These are phyloP conservation scores for Zelopaecilomyces penicillatus DNA, from an alignment of 2,329 filamentous ascomycete species.

Conservation along the genomic window DNA sequence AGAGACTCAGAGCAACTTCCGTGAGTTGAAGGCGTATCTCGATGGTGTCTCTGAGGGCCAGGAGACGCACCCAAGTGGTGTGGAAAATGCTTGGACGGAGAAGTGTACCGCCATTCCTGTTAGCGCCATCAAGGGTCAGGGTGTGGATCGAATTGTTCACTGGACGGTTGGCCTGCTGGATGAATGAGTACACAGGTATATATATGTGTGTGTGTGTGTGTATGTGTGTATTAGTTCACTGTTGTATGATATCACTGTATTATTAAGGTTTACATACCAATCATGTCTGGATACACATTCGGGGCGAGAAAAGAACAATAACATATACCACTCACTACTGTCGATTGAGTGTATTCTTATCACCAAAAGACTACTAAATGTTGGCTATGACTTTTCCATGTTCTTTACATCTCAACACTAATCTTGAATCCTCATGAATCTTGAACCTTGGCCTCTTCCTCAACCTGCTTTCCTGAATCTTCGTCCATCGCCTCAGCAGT, in stretches of 20 bases:
- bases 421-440: no score
- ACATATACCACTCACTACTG: neutral
- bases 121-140: slow-evolving; percentile 81
- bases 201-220: neutral
- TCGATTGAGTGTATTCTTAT: neutral
- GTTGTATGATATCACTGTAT: no score
- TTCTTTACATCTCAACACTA: no score
- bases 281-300: no score
- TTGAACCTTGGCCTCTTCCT: neutral
- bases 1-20: slow-evolving; percentile 71
- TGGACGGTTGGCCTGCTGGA: slow-evolving; percentile 63
- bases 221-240: no score
- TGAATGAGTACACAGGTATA: slow-evolving; percentile 22
- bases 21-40: slow-evolving; percentile 61
- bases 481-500: slow-evolving; percentile 1
- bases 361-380: neutral
- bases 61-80: slow-evolving; percentile 63
- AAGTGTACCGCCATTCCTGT: slow-evolving; percentile 70
- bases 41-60: slow-evolving; percentile 52
- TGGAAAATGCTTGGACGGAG: slow-evolving; percentile 48
- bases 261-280: no score
- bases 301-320: neutral
- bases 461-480: neutral
- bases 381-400: no score
- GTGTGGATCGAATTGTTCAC: slow-evolving; percentile 66